Conservation (phyloP, 2,329 filamentous ascomycete genomes). For the Aspergillus pseudoviridinutans region DNA sequence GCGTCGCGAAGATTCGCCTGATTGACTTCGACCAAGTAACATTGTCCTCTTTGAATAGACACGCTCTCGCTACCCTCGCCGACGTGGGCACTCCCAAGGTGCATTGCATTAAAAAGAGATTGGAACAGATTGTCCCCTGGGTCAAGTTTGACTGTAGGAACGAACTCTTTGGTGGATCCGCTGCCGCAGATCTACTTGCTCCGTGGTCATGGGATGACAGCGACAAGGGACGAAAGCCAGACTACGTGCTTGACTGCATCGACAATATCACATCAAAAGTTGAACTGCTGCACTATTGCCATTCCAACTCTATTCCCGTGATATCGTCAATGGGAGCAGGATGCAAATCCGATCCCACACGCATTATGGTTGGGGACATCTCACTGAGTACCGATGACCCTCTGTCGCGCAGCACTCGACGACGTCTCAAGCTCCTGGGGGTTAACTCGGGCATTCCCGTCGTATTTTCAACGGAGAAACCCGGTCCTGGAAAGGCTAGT, state of each 20-base stretch:
- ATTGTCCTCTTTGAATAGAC: conserved; percentile 88
- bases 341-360: conserved; percentile 82
- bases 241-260: conserved; percentile 94
- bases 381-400: conserved; percentile 82
- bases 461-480: conserved; percentile 88
- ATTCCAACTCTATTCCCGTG: conserved; percentile 70
- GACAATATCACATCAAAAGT: conserved; percentile 99
- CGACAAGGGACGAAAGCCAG: conserved; percentile 53
- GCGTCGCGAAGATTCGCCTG: conserved; percentile 79
- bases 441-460: conserved; percentile 83
- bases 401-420: conserved; percentile 77
- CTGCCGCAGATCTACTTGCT: conserved; percentile 63
- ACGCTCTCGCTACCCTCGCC: conserved; percentile 87
- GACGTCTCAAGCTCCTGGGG: conserved; percentile 70
- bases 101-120: conserved; percentile 69
- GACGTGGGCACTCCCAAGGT: conserved; percentile 95
- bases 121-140: conserved; percentile 90
- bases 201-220: conserved; percentile 55
- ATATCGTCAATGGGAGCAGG: conserved; percentile 96
- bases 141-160: conserved; percentile 80
- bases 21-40: conserved; percentile 98
- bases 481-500: conserved; percentile 84
- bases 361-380: conserved; percentile 88
- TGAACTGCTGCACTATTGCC: conserved; percentile 80
- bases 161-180: conserved; percentile 71